Base-by-base conservation (phyloP, 108 stramenopile species). In the Aurantiochytrium sp. region DNA sequence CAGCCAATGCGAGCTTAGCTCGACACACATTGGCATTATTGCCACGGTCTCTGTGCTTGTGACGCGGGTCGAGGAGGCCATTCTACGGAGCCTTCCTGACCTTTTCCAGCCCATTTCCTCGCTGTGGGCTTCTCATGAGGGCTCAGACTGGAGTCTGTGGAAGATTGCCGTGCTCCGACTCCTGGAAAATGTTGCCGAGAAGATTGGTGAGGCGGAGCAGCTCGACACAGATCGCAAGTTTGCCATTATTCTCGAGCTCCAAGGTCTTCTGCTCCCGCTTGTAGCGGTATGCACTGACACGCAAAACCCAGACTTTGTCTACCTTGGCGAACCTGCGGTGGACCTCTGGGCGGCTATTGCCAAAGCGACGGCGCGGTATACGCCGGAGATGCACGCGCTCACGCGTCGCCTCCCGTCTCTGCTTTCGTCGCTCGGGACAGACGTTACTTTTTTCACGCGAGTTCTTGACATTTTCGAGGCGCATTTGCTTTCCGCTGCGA, bases 111-210 rank as follows among this genome's bases (percentile, higher is more conserved):
- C 76, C 6, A 83, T 83, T 18, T 53, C 45, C 51, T n/a, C 49
- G 49, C 1, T 83, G 49, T 83, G 76, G 76, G 76, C 49, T 25
- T 45, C 18, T 18, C 51, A 47, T 4, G 76, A 83, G 10, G 76
- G 76, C 25, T 8, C 76, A 12, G 76, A 83, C n/a, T 83, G 76
- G 76, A 83, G 76, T 53, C 51, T 83, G 49, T 83, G 76, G 76
- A 83, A 53, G 4, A 83, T 83, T 28, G 76, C 45, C 45, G 76
- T 83, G n/a, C 51, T 83, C 10, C 49, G 28, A 6, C 76, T 83
- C 18, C 4, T 83, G 19, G 25, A 83, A 4, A 53, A 47, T 12
- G 51, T 83, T 8, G 76, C 51, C 25, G 76, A 83, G 49, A 83
- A 53, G n/a, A 53, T 83, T 3, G 76, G 49, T 23, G 76, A 83